Base-by-base conservation (phyloP, 306 rosid species). In the Rubus idaeus region DNA sequence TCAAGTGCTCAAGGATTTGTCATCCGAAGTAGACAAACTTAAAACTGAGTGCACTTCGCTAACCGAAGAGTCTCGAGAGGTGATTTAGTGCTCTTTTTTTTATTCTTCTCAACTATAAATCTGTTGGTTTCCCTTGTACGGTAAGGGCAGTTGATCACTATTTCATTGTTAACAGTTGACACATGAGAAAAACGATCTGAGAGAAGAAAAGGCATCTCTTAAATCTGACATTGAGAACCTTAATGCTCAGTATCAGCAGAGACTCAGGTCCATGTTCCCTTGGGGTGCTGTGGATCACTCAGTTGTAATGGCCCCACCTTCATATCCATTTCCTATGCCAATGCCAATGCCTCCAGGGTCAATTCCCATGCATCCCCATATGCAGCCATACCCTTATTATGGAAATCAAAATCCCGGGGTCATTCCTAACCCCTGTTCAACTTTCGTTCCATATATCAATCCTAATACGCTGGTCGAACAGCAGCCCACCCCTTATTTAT, bases 61-160 rank as follows among this genome's bases (percentile, higher is more conserved):
- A 60, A 86, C 81, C 13, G 96, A 93, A 90, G 98, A 93, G 88
- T 90, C 98, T 45, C 88, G 86, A 3, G 97, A 93, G 94, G 97
- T 90, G 78, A 78, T 82, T n/a, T 44, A n/a, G 80, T 40, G 42
- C 7, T 75, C 7, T 75, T 30, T 60, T 74, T n/a, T 8, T 20
- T 57, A 70, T 53, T 62, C 56, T 57, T 73, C 68, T 61, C 52
- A 64, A 41, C 75, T 13, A 49, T 41, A 66, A 10, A 44, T 75
- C 50, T 74, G 67, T 47, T 68, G 70, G 62, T 68, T 44, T 47
- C 73, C 21, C 23, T 76, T 45, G 55, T 63, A 20, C 9, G 8
- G 18, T 21, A 10, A 21, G 68, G 63, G 69, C 21, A 70, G 30
- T 72, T 69, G 13, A 82, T 78, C 76, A 35, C 45, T n/a, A 30